Evolutionary conservation across 2,329 filamentous ascomycete species (phyloP), one percentile per base, ranked within the genome.

Genomic region (Didymella arachidicola): DNA sequence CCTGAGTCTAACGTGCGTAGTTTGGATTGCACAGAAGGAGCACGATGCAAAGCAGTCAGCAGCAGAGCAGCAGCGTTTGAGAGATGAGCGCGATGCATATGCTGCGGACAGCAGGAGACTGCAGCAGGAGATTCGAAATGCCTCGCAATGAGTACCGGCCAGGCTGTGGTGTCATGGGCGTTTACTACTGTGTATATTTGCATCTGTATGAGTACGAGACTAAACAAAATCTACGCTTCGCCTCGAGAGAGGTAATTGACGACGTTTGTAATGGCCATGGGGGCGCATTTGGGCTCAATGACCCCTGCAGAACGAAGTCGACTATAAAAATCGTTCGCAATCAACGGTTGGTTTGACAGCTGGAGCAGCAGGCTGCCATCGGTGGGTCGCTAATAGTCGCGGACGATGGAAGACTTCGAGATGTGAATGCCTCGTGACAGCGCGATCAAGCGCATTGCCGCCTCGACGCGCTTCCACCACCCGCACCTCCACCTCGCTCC

Each of bases 11-110:
- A 73, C 46, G 25, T 38, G 10, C 41, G 27, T 45, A 77, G 75
- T 77, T 55, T 77, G 75, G 75, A 62, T 58, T 45, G 74, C 66
- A 48, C 71, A 73, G 51, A 75, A 75, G 60, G 73, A 75, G 59
- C 67, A 66, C 51, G 73, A 76, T 45, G 62, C 66, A 46, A 70
- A 70, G 63, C 63, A 65, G n/a, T 68, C 72, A 29, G 61, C 64
- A 32, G 64, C 59, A 5, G 67, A 67, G 27, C 66, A 68, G 32
- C 64, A 76, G 56, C 64, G 61, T 12, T 44, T 68, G 46, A 69
- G 74, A 41, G 70, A 73, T 3, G 72, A 76, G 53, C 68, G 70
- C n/a, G 71, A 70, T 44, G 64, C 64, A 7, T 61, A 72, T 34
- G 68, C 66, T 51, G 75, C 69, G 2, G 75, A 77, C 27, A 61